A percentile compares a stretch with the other conserved stretches of the same genome.
Evolutionary conservation across 805 yeast species (phyloP).

Genomic region (Yarrowia sp.): DNA sequence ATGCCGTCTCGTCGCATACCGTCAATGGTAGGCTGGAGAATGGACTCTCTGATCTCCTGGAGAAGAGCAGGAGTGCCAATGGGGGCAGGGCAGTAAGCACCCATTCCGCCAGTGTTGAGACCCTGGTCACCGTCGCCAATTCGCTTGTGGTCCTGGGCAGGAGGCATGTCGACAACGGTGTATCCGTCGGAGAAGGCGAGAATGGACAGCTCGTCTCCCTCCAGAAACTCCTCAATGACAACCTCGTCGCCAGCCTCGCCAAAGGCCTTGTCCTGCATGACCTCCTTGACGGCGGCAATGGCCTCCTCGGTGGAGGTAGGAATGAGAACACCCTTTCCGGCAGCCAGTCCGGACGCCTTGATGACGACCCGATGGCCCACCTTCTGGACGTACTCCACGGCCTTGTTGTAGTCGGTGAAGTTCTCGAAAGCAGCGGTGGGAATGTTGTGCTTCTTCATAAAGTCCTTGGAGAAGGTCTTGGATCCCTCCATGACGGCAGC

Average conservation of each 20-base stretch:
- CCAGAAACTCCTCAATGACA: conserved; percentile 92
- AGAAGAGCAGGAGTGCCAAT: conserved; percentile 76
- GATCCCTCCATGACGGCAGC: conserved; percentile 98
- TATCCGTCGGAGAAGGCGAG: conserved; percentile 93
- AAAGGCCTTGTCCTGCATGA: conserved; percentile 85
- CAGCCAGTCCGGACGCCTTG: conserved; percentile 97
- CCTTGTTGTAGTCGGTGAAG: conserved; percentile 73
- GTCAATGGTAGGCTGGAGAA: conserved; percentile 86
- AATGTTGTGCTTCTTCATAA: conserved; percentile 86
- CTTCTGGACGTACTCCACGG: conserved; percentile 62
- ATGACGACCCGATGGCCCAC: conserved; percentile 77
- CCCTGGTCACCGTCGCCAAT: conserved; percentile 92
- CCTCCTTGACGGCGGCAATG: conserved; percentile 70
- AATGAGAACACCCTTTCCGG: conserved; percentile 96
- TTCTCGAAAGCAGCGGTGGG: conserved; percentile 92
- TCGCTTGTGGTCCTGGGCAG: conserved; percentile 98
- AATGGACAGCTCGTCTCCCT: conserved; percentile 94
- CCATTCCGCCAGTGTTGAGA: conserved; percentile 99
- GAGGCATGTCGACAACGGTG: conserved; percentile 82
- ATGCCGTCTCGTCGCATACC: conserved; percentile 95
- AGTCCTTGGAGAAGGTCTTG: conserved; percentile 87
- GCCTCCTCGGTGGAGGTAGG: conserved; percentile 87
- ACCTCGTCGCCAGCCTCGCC: conserved; percentile 94
- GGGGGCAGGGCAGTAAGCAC: conserved; percentile 98
- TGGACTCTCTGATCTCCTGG: conserved; percentile 62